Percentiles rank a stretch among this genome's conserved stretches.
Evolutionary conservation across 805 yeast genomes (phyloP).

Genomic region (Pichia sporocuriosa): DNA sequence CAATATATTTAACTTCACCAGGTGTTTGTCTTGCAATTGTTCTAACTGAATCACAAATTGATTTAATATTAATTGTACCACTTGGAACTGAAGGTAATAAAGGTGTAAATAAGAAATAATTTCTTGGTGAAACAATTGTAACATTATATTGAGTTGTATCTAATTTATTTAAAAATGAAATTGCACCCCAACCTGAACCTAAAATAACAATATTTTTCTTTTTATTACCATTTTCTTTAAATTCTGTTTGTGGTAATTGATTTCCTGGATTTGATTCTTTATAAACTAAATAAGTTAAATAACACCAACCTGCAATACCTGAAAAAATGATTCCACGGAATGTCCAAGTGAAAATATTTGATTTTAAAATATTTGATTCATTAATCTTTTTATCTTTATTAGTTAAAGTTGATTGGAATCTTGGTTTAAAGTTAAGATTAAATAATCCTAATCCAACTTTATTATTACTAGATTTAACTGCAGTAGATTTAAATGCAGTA

Average conservation of each 20-base stretch:
- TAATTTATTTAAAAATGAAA: slow-evolving; percentile 73
- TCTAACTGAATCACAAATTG: slow-evolving; percentile 91
- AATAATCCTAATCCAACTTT: too few relatives aligned
- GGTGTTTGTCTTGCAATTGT: slow-evolving; percentile 68
- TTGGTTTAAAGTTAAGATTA: too few relatives aligned
- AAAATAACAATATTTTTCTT: slow-evolving; percentile 72
- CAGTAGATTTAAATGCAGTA: too few relatives aligned
- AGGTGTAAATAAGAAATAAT: slow-evolving; percentile 95
- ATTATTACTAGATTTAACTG: too few relatives aligned
- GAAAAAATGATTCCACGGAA: slow-evolving; percentile 49
- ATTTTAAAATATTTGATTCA: slow-evolving; percentile 9
- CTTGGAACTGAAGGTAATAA: slow-evolving; percentile 91
- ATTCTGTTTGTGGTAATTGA: slow-evolving; percentile 51
- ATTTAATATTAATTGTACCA: slow-evolving; percentile 83
- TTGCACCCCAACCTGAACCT: slow-evolving; percentile 95
- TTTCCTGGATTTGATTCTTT: slow-evolving; percentile 54
- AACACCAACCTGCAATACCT: slow-evolving; percentile 45
- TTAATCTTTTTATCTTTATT: not conserved
- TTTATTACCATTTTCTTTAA: slow-evolving; percentile 43
- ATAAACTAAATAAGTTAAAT: slow-evolving; percentile 56
- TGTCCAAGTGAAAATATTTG: slow-evolving; percentile 31
- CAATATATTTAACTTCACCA: slow-evolving; percentile 76
- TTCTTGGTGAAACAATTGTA: slow-evolving; percentile 86
- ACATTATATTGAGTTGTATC: slow-evolving; percentile 87
- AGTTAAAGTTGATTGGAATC: not conserved